Base-by-base conservation (phyloP, 2,329 filamentous ascomycete genomes). In the Torrubiella hemipterigena region DNA sequence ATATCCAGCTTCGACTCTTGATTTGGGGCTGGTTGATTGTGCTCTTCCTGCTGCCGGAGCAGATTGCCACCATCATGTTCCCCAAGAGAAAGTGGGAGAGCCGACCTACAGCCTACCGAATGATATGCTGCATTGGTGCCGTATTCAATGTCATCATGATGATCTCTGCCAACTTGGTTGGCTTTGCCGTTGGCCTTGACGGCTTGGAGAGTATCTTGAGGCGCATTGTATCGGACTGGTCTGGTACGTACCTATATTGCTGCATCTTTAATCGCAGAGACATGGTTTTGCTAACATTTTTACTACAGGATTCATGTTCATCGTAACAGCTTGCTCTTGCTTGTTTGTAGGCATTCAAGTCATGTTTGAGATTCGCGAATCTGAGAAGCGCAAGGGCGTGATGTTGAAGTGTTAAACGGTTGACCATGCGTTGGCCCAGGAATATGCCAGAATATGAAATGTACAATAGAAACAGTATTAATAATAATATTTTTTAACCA, bases 21-120 rank as follows among this genome's bases (percentile, higher is more conserved):
- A 80, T 93, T 54, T 98, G 91, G 91, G 89, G 91, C 17, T 98
- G 91, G 91, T 68, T 98, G 23, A 76, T 98, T 40, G 87, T 93
- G 0, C 60, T 96, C 16, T 98, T 98, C 57, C 84, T 98, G 54
- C 53, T 95, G 6, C 91, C 91, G 0, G 91, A 98, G 61, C 73
- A 89, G 43, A 59, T 81, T 7, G 85, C 76, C 0, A 63, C 65
- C 0, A 61, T 74, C 23, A 36, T 87, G 1, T 93, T 98, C 52
- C 87, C 89, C 0, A 51, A 67, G 31, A 66, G 65, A 24, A 75
- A 72, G 42, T 96, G 81, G 76, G 74, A 76, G 44, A 59, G 65
- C 15, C 61, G 67, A 0, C 82, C 83, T 3, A 80, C 75, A 30
- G 54, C 69, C 3, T 95, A 94, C 51, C 73, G 91, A 17, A 69